Evolutionary conservation across 2,329 filamentous ascomycete genomes (phyloP).

Genomic region (Neoascochyta sp.): DNA sequence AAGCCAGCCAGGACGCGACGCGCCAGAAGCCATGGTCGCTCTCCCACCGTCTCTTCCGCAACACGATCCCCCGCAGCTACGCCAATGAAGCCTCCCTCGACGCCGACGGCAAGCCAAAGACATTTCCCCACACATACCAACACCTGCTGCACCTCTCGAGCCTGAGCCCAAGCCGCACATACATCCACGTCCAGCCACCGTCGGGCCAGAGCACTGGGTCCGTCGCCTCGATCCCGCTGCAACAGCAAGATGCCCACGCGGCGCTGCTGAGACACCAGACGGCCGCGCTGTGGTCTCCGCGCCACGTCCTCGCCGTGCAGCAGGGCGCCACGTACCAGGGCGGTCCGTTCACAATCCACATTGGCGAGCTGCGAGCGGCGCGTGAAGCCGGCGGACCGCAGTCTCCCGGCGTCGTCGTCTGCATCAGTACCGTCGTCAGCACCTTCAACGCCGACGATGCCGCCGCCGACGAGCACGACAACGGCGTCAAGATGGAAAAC

Average conservation of each 20-base stretch:
- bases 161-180: slow-evolving; percentile 18
- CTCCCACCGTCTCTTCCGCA: slow-evolving; percentile 33
- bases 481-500: slow-evolving; percentile 1
- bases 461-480: not conserved
- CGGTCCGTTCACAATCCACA: slow-evolving; percentile 23
- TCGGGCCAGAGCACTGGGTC: slow-evolving; percentile 5
- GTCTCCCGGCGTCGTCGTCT: slow-evolving; percentile 30
- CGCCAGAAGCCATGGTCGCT: slow-evolving; percentile 27
- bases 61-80: slow-evolving; percentile 16
- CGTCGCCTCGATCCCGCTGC: slow-evolving; percentile 22
- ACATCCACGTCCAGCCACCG: slow-evolving; percentile 22
- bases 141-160: slow-evolving; percentile 28
- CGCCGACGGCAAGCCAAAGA: slow-evolving; percentile 12
- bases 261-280: slow-evolving; percentile 17
- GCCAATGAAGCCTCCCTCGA: slow-evolving; percentile 8
- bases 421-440: slow-evolving; percentile 18
- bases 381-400: slow-evolving; percentile 13
- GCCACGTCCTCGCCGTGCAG: slow-evolving; percentile 20
- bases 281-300: slow-evolving; percentile 26
- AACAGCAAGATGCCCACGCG: slow-evolving; percentile 21
- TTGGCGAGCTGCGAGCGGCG: slow-evolving; percentile 25
- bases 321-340: slow-evolving; percentile 19
- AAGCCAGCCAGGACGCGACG: slow-evolving; percentile 19
- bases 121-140: slow-evolving; percentile 24
- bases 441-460: slow-evolving; percentile 5